Conservation (phyloP, 176 grass and related monocot genomes). For the Phoenix dactylifera region DNA sequence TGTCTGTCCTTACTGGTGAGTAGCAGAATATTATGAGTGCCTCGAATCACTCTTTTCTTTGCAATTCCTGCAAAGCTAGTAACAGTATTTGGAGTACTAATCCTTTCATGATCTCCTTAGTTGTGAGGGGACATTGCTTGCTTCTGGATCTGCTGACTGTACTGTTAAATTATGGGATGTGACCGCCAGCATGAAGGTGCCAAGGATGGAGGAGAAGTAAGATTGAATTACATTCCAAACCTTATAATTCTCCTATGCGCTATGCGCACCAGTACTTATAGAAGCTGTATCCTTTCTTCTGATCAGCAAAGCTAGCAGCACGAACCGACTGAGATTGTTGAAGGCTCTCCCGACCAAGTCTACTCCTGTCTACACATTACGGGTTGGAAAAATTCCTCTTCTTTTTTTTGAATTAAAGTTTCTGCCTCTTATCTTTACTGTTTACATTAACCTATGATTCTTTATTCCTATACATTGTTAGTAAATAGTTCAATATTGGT, state of each 20-base stretch:
- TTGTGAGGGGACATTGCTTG: constrained; percentile 88
- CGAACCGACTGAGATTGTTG: constrained; percentile 52
- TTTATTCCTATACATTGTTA: too few relatives aligned
- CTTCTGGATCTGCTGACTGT: constrained; percentile 88
- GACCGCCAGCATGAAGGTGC: constrained; percentile 56
- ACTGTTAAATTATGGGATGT: constrained; percentile 96
- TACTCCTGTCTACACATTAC: constrained; percentile 71
- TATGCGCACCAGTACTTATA: too few relatives aligned
- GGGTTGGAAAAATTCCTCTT: constrained; percentile 32
- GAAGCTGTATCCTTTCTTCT: neutral
- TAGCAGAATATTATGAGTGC: too few relatives aligned
- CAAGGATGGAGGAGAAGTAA: constrained; percentile 71
- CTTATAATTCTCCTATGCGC: too few relatives aligned
- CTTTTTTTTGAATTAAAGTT: neutral
- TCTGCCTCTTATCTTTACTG: too few relatives aligned
- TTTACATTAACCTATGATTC: too few relatives aligned
- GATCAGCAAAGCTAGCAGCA: constrained; percentile 54
- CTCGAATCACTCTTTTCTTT: too few relatives aligned
- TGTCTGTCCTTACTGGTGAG: too few relatives aligned
- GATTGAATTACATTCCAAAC: neutral
- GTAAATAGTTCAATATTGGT: neutral
- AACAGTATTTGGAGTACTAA: neutral
- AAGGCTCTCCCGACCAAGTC: constrained; percentile 90
- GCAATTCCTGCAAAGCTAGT: too few relatives aligned
- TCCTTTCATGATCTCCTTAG: constrained; percentile 24